Base-by-base conservation (phyloP, 768 basidiomycete species). In the Mycena filopes region DNA sequence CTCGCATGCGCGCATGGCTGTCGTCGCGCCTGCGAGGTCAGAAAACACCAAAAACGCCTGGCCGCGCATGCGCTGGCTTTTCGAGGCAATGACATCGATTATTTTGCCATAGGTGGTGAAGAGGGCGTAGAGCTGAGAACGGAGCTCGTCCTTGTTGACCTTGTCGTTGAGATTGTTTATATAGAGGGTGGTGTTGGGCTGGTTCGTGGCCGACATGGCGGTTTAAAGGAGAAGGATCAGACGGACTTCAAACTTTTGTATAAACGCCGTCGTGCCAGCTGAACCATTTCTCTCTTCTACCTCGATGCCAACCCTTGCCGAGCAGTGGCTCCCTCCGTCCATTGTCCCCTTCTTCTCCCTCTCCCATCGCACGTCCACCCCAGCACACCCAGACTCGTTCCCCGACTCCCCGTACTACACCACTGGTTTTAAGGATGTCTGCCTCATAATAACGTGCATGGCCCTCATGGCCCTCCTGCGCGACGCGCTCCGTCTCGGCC, bases 11-110 rank as follows among this genome's bases (percentile, higher is more conserved):
- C 97, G 86, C 88, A 98, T 86, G 38, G 97, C 97, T 57, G 94
- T 88, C 7, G 97, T 98, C 62, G 95, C 94, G 57, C 90, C 88
- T 12, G 93, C 87, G 53, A 97, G 89, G 80, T 99, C 97, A 54
- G 88, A 86, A 80, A 98, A 99, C 72, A 97, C 95, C 73, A 98
- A 89, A 79, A 98, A 99, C 1, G 97, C 97, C 78, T 98, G 96
- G 23, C 96, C 96, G 68, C 91, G 87, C 90, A 93, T 94, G 78
- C 90, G 92, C 63, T 87, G 80, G 74, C 84, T 87, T 78, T 97
- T 96, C 26, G 91, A 89, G 25, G 96, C 96, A 62, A 98, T 87
- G 63, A 99, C 89, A 76, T 98, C 97, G 82, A 99, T 87, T 62
- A 99, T 83, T 76, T 90, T 92, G 76, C 97, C 97, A 79, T 98